A percentile compares a stretch with the other conserved stretches of the same genome.
phyloP scores from a whole-genome alignment of 202 grass and related monocot species.

The Digitaria exilis region DNA sequence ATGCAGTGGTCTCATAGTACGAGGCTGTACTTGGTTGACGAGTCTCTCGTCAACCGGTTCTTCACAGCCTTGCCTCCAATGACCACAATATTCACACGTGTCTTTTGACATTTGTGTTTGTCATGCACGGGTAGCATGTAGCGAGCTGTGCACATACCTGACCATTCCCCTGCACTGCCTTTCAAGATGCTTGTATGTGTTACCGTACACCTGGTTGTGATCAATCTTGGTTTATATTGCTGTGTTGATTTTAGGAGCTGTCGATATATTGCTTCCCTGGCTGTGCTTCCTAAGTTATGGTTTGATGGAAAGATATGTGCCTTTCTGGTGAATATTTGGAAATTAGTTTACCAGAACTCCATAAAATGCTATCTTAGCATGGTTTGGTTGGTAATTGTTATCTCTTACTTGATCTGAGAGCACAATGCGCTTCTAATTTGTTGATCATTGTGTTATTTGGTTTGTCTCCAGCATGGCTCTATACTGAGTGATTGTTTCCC shows the following conservation, averaged over 20 bases:
- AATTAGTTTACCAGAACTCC: not conserved
- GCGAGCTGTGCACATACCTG: not conserved
- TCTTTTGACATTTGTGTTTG: not conserved
- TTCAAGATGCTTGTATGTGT: not conserved
- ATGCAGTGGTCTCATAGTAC: constrained; percentile 77
- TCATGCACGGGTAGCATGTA: not conserved
- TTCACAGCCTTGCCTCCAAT: constrained; percentile 78
- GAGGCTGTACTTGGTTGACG: constrained; percentile 47
- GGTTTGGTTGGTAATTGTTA: too few species aligned
- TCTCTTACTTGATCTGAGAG: not conserved
- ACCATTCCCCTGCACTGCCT: not conserved
- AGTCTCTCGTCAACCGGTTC: constrained; percentile 30
- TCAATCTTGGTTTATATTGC: not conserved
- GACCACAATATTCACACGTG: constrained; percentile 42
- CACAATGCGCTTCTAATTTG: not conserved
- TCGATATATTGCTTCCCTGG: not conserved
- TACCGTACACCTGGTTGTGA: not conserved
- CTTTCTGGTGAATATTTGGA: not conserved
- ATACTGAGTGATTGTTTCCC: not conserved
- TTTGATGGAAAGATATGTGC: not conserved
- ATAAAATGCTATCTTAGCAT: not conserved
- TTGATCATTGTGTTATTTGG: not conserved
- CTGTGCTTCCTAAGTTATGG: not conserved
- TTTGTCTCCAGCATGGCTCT: not conserved
- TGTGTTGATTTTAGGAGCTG: too few species aligned